Base-by-base conservation (phyloP, 768 basidiomycete genomes). In the Mycena filopes region DNA sequence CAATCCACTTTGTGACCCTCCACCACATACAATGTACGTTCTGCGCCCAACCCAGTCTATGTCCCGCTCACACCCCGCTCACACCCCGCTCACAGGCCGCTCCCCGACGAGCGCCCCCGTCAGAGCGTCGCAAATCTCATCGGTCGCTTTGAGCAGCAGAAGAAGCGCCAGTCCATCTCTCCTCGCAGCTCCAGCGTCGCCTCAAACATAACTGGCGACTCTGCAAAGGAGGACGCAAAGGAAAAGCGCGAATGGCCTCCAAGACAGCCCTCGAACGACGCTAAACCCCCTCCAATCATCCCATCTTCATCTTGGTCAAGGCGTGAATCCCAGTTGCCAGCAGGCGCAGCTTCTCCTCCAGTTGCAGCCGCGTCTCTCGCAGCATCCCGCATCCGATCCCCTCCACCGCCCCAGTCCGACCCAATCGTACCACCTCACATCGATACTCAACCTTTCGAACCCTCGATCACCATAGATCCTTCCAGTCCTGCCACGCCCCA, bases 41-140 rank as follows among this genome's bases (percentile, higher is more conserved):
- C n/a, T n/a, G n/a, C n/a, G n/a, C n/a, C n/a, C n/a, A n/a, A n/a
- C n/a, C n/a, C n/a, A n/a, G n/a, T n/a, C n/a, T n/a, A n/a, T n/a
- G n/a, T n/a, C n/a, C n/a, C n/a, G n/a, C n/a, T n/a, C n/a, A n/a
- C n/a, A n/a, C n/a, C n/a, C n/a, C n/a, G n/a, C n/a, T n/a, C n/a
- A n/a, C n/a, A n/a, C n/a, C n/a, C n/a, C n/a, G n/a, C n/a, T n/a
- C n/a, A n/a, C n/a, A 94, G 93, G 93, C 90, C 91, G 59, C 79
- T 94, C 67, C 93, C 94, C 77, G 93, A 95, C 83, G 94, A 95
- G 80, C 87, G 91, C 74, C 93, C 93, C 51, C 90, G 94, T 64
- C 87, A 87, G 75, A 93, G 90, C 72, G 94, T 95, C 50, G 94
- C 94, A 68, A 95, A 94, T 75, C 89, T 95, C 79, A 95, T 95